Base-by-base conservation (phyloP, 306 rosid species). In the Castanea mollissima region DNA sequence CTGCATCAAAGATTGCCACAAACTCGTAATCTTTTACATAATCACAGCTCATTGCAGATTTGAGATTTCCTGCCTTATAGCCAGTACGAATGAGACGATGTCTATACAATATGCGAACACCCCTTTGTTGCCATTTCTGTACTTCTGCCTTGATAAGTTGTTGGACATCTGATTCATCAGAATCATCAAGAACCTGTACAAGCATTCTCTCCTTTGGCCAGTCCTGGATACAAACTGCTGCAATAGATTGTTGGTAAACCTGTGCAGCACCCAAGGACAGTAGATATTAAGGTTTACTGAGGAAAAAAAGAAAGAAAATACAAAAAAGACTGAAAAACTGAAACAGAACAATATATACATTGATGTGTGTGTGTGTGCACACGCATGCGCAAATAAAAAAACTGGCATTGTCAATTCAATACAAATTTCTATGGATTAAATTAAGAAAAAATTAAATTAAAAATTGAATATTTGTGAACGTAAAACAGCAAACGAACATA, bases 171-270 rank as follows among this genome's bases (percentile, higher is more conserved):
- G 80, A 73, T 51, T 95, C 99, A 88, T 95, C 94, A 41, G 99
- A 95, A 90, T 95, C 99, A 77, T 95, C 99, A 76, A 95, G 91
- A 81, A 95, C 90, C 88, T 95, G 99, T 46, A 93, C 86, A 72
- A 95, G 99, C 93, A 95, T 91, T 89, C 88, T 91, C 84, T 91
- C 94, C 86, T 81, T 95, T 27, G 99, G 99, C 99, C 99, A 95
- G 74, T 95, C 99, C 89, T 81, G 81, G 80, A 95, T 78, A 83
- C 99, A 91, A 73, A 91, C 97, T 18, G 99, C 95, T 11, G 91
- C 98, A 85, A 95, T 95, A 10, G 99, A 95, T 83, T 95, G 99
- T 49, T 95, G 99, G 86, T 95, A 95, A 69, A 95, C 99, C 99
- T 95, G 88, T 35, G n/a, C 20, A 76, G 60, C 83, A 67, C 13